Evolutionary conservation across 805 yeast species (phyloP).

Genomic region (Candida andamanensis): DNA sequence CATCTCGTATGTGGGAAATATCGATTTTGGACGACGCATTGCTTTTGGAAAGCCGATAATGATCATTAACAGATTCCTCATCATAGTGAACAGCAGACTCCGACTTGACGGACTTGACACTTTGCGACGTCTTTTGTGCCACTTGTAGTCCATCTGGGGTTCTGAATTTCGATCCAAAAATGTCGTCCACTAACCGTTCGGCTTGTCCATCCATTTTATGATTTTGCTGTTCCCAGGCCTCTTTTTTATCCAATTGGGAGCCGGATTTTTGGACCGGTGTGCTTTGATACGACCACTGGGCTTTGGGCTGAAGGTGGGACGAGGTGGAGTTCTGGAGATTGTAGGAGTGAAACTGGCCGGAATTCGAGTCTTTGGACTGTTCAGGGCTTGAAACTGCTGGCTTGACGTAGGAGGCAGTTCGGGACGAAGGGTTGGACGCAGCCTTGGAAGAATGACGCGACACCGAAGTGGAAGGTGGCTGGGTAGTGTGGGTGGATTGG

Average conservation of each 20-base stretch:
- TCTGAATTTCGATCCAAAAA: slow-evolving; percentile 24
- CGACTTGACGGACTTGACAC: slow-evolving; percentile 15
- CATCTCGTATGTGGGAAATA: slow-evolving; percentile 1
- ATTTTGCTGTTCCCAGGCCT: slow-evolving; percentile 33
- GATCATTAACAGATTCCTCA: background rate
- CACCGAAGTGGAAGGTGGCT: no score
- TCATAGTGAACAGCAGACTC: background rate
- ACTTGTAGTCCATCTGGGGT: slow-evolving; percentile 9
- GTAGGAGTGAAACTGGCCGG: slow-evolving; percentile 20
- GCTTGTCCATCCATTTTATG: slow-evolving; percentile 25
- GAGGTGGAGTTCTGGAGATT: slow-evolving; percentile 9
- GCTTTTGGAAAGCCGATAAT: slow-evolving; percentile 8
- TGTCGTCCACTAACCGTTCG: slow-evolving; percentile 35
- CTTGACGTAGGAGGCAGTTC: slow-evolving; percentile 10
- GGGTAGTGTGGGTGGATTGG: no score
- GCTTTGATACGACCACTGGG: background rate
- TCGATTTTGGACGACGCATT: slow-evolving; percentile 8
- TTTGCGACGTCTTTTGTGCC: slow-evolving; percentile 16
- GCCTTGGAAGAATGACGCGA: no score
- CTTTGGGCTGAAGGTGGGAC: background rate
- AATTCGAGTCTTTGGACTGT: slow-evolving; percentile 13
- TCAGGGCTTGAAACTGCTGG: slow-evolving; percentile 12
- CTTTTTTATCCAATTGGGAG: slow-evolving; percentile 22
- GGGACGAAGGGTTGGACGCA: background rate
- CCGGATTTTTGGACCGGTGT: slow-evolving; percentile 1